These are phyloP conservation scores for Zymoseptoria ardabiliae DNA, from an alignment of 2,329 filamentous ascomycete genomes.

Conservation along the genomic window DNA sequence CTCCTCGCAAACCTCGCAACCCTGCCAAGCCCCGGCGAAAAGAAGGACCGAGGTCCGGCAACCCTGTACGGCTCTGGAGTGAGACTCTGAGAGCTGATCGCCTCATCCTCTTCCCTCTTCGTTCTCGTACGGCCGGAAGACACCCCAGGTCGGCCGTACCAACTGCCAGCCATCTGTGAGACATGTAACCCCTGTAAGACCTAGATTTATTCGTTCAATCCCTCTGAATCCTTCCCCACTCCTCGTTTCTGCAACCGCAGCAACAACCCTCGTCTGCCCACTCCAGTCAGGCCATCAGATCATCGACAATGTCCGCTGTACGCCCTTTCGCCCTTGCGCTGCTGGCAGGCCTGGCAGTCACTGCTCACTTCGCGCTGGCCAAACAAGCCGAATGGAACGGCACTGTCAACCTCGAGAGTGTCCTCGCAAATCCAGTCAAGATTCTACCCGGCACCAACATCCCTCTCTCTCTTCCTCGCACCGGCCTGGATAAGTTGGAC, in stretches of 20 bases:
- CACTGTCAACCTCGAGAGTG: constrained; percentile 8
- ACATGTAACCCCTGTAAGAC: background rate
- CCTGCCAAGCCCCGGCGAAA: background rate
- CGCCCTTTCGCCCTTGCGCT: background rate
- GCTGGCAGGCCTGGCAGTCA: constrained; percentile 6
- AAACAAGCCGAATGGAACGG: constrained; percentile 18
- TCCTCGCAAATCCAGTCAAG: constrained; percentile 12
- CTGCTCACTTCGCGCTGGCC: constrained; percentile 10
- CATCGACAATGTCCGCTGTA: background rate
- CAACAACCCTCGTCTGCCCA: background rate
- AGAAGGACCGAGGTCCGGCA: background rate
- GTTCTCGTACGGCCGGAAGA: background rate
- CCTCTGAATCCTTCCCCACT: background rate
- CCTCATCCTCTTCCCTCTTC: background rate
- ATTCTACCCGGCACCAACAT: constrained; percentile 17
- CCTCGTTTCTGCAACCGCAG: background rate
- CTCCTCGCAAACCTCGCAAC: background rate
- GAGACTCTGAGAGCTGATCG: too few relatives aligned
- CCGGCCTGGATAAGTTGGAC: constrained; percentile 12
- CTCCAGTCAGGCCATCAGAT: background rate
- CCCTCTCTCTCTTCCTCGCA: constrained; percentile 13
- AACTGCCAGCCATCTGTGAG: background rate
- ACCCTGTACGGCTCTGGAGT: background rate
- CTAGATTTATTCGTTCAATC: background rate
- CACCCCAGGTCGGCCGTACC: background rate